phyloP scores from a whole-genome alignment of 2,329 filamentous ascomycete genomes.

The Stachybotrys elegans region DNA sequence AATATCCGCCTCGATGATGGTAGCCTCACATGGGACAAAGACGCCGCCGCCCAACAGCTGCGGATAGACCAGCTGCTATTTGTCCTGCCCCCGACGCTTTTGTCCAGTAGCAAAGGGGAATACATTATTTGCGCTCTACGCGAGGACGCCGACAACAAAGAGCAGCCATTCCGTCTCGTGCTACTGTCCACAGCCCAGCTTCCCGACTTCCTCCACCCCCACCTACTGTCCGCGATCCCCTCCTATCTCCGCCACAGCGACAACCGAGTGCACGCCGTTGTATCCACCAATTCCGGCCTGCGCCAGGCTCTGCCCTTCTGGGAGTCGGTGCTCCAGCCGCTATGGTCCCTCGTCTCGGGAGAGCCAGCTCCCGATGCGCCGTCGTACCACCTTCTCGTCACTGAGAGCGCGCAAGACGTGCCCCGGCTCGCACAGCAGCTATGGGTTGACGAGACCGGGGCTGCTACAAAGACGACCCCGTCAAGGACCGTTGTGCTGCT shows the following conservation, averaged over 20 bases:
- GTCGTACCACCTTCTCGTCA: conserved; percentile 51
- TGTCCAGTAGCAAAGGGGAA: too few species aligned
- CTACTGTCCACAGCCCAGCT: conserved; percentile 26
- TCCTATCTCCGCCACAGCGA: conserved; percentile 23
- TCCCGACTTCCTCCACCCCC: conserved; percentile 30
- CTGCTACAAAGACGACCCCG: conserved; percentile 21
- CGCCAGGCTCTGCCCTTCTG: conserved; percentile 53
- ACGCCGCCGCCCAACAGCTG: conserved; percentile 6
- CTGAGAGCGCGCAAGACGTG: conserved; percentile 59
- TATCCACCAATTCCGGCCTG: conserved; percentile 63
- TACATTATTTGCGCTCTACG: conserved; percentile 32
- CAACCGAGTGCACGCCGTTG: conserved; percentile 52
- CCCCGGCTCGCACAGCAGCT: conserved; percentile 50
- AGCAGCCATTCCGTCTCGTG: conserved; percentile 21
- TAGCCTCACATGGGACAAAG: conserved; percentile 22
- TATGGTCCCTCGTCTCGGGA: conserved; percentile 34
- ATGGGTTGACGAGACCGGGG: conserved; percentile 23
- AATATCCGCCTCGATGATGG: conserved; percentile 16
- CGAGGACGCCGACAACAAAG: conserved; percentile 22
- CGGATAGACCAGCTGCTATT: too few species aligned
- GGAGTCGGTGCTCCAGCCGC: conserved; percentile 46
- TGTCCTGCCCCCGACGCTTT: too few species aligned
- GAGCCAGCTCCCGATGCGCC: too few species aligned
- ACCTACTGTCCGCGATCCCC: conserved; percentile 33
- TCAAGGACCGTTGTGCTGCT: conserved; percentile 64